Conservation (phyloP, 2,329 filamentous ascomycete species). For the Plectosphaerella cucumerina region DNA sequence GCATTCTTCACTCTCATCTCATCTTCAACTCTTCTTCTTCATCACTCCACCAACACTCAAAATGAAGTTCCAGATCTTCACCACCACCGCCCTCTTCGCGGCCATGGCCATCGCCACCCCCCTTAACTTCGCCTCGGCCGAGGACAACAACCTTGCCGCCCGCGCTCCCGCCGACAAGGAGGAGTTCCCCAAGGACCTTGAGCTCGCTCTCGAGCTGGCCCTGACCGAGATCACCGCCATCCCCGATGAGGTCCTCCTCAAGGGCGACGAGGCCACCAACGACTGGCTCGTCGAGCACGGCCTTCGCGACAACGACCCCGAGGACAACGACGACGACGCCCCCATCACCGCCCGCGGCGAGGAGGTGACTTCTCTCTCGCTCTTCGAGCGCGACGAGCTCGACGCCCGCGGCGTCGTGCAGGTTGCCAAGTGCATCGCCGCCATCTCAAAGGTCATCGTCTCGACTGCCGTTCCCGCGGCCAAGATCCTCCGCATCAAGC, state of each 20-base stretch:
- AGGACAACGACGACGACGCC: background rate
- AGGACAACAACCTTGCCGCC: background rate
- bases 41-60: background rate
- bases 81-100: constrained; percentile 8
- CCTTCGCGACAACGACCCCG: constrained; percentile 6
- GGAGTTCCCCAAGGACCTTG: constrained; percentile 1
- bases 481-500: constrained; percentile 20
- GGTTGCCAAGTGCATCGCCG: constrained; percentile 16
- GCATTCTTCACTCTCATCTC: background rate
- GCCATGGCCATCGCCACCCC: constrained; percentile 7
- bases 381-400: constrained; percentile 6
- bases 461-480: constrained; percentile 16
- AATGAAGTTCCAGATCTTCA: constrained; percentile 11
- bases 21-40: no score
- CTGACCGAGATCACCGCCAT: constrained; percentile 16
- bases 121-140: background rate
- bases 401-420: constrained; percentile 11
- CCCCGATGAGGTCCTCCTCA: constrained; percentile 17
- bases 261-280: constrained; percentile 15
- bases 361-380: background rate
- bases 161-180: background rate
- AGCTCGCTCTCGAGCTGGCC: constrained; percentile 3
- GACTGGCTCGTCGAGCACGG: constrained; percentile 16
- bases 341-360: background rate
- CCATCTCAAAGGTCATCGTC: constrained; percentile 14